Percentiles rank a stretch among this genome's conserved stretches.
phyloP scores from a whole-genome alignment of 2,329 filamentous ascomycete species.

The Coniochaeta hoffmannii region DNA sequence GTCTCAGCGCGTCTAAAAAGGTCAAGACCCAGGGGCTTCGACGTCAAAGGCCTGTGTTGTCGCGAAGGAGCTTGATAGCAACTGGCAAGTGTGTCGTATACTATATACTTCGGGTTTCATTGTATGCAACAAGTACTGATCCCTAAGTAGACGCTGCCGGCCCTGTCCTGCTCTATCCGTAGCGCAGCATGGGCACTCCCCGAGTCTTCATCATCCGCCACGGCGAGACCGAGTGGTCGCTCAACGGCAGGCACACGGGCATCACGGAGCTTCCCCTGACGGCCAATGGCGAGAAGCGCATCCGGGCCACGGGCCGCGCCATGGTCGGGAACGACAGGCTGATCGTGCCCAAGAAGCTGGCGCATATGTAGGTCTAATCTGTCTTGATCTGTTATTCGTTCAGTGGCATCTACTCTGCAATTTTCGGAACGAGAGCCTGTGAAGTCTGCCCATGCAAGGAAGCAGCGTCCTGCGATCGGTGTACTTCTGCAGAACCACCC shows the following conservation, averaged over 20 bases:
- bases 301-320: slow-evolving; percentile 70
- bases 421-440: too few relatives aligned
- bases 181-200: slow-evolving; percentile 42
- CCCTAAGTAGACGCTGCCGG: neutral
- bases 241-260: slow-evolving; percentile 79
- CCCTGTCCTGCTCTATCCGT: neutral
- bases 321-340: slow-evolving; percentile 77
- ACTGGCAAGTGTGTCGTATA: neutral
- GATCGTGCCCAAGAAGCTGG: slow-evolving; percentile 74
- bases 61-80: neutral
- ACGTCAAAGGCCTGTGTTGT: neutral
- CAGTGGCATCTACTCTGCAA: too few relatives aligned
- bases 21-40: neutral
- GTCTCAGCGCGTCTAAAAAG: neutral
- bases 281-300: slow-evolving; percentile 67
- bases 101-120: neutral
- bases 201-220: slow-evolving; percentile 80
- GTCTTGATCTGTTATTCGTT: neutral
- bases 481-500: too few relatives aligned
- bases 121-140: neutral
- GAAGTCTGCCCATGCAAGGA: too few relatives aligned
- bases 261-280: slow-evolving; percentile 82
- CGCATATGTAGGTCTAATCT: slow-evolving; percentile 60
- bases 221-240: slow-evolving; percentile 93
- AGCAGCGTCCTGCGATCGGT: too few relatives aligned